Percentiles rank a stretch among this genome's conserved stretches.
Conservation (phyloP, 257 asterid genomes). For the Solanum clarkiae region DNA sequence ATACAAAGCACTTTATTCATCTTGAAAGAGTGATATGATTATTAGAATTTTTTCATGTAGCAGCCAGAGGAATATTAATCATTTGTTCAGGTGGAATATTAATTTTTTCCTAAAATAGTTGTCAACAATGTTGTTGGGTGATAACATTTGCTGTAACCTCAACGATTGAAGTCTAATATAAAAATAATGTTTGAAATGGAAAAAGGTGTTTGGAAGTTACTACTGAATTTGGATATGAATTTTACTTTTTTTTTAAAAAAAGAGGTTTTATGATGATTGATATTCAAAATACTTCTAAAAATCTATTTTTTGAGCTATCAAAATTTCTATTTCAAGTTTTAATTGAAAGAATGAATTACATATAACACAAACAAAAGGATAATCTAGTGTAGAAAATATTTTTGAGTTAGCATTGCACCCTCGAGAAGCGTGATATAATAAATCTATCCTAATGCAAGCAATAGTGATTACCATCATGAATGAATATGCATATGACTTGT, state of each 20-base stretch:
- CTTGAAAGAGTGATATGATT: slow-evolving; percentile 10
- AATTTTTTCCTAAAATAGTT: slow-evolving; percentile 19
- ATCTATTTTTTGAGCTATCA: background rate
- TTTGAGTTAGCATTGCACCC: no score
- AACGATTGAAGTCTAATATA: background rate
- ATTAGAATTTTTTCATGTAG: slow-evolving; percentile 23
- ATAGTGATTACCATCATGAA: no score
- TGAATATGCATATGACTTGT: no score
- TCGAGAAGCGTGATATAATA: background rate
- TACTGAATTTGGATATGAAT: background rate
- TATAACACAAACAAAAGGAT: background rate
- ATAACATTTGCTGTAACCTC: slow-evolving; percentile 22
- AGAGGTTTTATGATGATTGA: background rate
- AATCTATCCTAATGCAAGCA: no score
- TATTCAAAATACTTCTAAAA: background rate
- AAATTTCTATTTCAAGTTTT: background rate
- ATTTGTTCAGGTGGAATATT: slow-evolving; percentile 27
- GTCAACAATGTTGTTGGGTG: slow-evolving; percentile 28
- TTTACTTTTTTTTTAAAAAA: no score
- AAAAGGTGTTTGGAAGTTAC: no score
- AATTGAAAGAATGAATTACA: background rate
- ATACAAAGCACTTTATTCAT: slow-evolving; percentile 4
- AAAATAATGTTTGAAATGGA: no score
- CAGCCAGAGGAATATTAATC: slow-evolving; percentile 19
- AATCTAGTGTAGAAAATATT: no score